Conservation (phyloP, 2,329 filamentous ascomycete species). For the Pseudogymnoascus sp. region DNA sequence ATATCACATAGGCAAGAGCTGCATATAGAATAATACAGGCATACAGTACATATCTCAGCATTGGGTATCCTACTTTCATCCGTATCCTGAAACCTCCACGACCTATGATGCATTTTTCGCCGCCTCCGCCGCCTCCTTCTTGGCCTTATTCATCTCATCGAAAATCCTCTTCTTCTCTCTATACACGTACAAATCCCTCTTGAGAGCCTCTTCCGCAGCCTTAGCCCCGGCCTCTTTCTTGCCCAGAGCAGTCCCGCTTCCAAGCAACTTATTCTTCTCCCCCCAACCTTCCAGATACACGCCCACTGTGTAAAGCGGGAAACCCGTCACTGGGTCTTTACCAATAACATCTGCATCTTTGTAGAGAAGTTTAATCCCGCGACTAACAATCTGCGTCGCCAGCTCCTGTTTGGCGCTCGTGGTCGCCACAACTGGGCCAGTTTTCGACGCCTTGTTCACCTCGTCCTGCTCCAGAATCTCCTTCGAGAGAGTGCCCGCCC, state of each 20-base stretch:
- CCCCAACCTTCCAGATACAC: conserved; percentile 64
- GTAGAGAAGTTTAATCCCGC: conserved; percentile 54
- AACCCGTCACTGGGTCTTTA: conserved; percentile 46
- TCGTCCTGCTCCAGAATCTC: conserved; percentile 41
- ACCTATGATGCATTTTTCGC: background rate
- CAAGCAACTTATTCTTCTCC: conserved; percentile 54
- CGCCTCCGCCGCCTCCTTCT: conserved; percentile 16
- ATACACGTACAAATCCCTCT: conserved; percentile 47
- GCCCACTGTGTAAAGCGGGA: conserved; percentile 55
- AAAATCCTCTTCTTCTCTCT: conserved; percentile 40
- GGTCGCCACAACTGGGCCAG: background rate
- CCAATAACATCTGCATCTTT: conserved; percentile 46
- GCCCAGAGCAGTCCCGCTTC: conserved; percentile 53
- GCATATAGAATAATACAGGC: background rate
- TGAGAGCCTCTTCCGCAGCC: conserved; percentile 59
- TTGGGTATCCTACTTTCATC: conserved; percentile 1
- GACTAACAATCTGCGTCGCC: conserved; percentile 38
- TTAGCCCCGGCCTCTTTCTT: conserved; percentile 64
- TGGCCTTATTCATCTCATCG: conserved; percentile 31
- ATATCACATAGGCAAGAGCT: background rate
- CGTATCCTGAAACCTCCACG: background rate
- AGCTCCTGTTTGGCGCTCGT: conserved; percentile 47
- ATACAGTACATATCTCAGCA: conserved; percentile 4
- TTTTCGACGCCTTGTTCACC: background rate
- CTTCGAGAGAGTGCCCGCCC: conserved; percentile 56